Evolutionary conservation across 2,329 filamentous ascomycete genomes (phyloP).

Genomic region (Talaromyces sp.): DNA sequence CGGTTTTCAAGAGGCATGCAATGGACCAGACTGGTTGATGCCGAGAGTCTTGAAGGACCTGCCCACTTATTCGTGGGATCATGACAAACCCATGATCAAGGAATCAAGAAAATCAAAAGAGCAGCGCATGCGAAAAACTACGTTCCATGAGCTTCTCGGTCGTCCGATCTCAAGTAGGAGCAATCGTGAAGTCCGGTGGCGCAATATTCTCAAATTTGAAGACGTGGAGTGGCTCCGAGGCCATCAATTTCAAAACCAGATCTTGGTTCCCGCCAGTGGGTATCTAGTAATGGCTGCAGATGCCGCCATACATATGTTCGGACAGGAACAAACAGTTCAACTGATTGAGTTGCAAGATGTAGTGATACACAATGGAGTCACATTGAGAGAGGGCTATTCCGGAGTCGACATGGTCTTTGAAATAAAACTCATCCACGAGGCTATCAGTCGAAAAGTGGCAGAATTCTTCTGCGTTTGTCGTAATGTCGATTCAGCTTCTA

Average conservation of each 20-base stretch:
- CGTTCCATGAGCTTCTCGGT: slow-evolving; percentile 27
- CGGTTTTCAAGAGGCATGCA: slow-evolving; percentile 9
- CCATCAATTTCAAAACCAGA: slow-evolving; percentile 28
- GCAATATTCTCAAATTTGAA: slow-evolving; percentile 27
- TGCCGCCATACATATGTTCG: slow-evolving; percentile 17
- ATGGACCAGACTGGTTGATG: neutral
- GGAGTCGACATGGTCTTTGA: slow-evolving; percentile 4
- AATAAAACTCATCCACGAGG: neutral
- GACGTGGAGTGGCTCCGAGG: slow-evolving; percentile 35
- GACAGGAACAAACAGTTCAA: slow-evolving; percentile 11
- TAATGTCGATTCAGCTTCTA: slow-evolving; percentile 1
- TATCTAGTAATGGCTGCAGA: slow-evolving; percentile 28
- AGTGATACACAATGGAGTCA: slow-evolving; percentile 12
- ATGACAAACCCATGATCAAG: slow-evolving; percentile 39
- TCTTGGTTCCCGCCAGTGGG: slow-evolving; percentile 26
- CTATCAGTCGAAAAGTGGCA: neutral
- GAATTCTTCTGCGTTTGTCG: slow-evolving; percentile 5
- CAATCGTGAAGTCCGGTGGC: slow-evolving; percentile 27
- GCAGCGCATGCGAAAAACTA: slow-evolving; percentile 36
- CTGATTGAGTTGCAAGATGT: slow-evolving; percentile 22
- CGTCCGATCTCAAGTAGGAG: slow-evolving; percentile 20
- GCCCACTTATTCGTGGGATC: slow-evolving; percentile 49
- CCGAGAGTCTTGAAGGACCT: slow-evolving; percentile 22
- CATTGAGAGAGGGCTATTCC: neutral
- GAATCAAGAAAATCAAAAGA: slow-evolving; percentile 42